A percentile compares a stretch with the other conserved stretches of the same genome.
These are phyloP conservation scores for Hansenula sp. DNA, from an alignment of 1,139 yeast species.

Conservation along the genomic window DNA sequence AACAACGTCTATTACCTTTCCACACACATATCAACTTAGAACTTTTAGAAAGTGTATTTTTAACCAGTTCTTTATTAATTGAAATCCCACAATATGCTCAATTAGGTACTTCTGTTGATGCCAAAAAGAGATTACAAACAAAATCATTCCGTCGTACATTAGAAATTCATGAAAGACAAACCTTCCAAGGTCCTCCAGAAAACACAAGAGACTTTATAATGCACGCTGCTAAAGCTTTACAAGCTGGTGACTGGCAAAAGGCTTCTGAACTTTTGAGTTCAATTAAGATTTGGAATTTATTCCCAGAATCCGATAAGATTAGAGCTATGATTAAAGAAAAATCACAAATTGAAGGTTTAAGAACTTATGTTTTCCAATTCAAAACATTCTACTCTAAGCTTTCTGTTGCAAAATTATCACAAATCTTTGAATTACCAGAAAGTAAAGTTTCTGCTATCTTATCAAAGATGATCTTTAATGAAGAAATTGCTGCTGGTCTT, in stretches of 20 bases:
- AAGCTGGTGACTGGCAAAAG: conserved; percentile 85
- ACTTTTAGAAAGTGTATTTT: conserved; percentile 88
- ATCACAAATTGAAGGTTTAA: conserved; percentile 84
- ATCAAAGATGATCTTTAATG: conserved; percentile 69
- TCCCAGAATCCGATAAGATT: conserved; percentile 64
- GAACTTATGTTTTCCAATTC: conserved; percentile 85
- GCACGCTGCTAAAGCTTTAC: conserved; percentile 88
- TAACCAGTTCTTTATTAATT: conserved; percentile 83
- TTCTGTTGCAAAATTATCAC: conserved; percentile 62
- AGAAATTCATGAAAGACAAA: conserved; percentile 92
- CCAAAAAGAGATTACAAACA: conserved; percentile 63
- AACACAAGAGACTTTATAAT: conserved; percentile 91
- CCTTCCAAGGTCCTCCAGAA: conserved; percentile 97
- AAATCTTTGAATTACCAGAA: conserved; percentile 59
- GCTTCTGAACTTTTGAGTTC: conserved; percentile 68
- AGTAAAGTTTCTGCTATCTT: conserved; percentile 58
- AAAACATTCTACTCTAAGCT: conserved; percentile 72
- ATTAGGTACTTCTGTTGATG: conserved; percentile 40
- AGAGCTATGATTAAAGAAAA: conserved; percentile 68
- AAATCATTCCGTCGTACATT: conserved; percentile 90
- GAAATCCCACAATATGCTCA: conserved; percentile 89
- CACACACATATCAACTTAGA: conserved; percentile 98
- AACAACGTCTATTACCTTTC: conserved; percentile 89
- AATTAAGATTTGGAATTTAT: conserved; percentile 86
- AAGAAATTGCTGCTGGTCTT: conserved; percentile 68